These are phyloP conservation scores for Toxoplasma gondii DNA, from an alignment of 169 alveolate genomes.

Conservation along the genomic window DNA sequence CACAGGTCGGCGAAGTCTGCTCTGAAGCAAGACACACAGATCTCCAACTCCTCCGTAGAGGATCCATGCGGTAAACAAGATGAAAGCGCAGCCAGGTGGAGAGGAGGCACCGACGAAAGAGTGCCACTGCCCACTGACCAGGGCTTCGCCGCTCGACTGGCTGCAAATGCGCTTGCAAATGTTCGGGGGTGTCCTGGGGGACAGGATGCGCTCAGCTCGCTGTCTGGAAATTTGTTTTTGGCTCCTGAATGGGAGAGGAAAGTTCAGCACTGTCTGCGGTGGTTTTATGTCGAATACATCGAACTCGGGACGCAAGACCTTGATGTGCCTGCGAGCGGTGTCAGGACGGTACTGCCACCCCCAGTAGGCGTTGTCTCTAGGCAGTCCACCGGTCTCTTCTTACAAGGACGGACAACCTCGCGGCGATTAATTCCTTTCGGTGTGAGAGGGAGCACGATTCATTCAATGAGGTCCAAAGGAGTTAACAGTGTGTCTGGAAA, in stretches of 20 bases:
- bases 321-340: not conserved
- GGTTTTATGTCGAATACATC: not conserved
- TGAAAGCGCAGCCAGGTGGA: no score
- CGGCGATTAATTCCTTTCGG: not conserved
- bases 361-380: not conserved
- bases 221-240: not conserved
- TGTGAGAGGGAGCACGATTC: not conserved
- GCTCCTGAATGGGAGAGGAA: not conserved
- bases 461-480: no score
- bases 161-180: not conserved
- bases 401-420: not conserved
- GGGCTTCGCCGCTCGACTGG: no score
- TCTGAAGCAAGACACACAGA: no score
- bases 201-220: not conserved
- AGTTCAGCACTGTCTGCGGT: not conserved
- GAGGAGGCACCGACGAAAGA: no score
- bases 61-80: no score
- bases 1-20: no score
- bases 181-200: not conserved
- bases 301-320: not conserved
- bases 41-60: no score
- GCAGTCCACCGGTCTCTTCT: not conserved
- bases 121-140: no score
- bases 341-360: not conserved
- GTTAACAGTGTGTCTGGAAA: no score